Conservation (phyloP, 371 early-diverging fungal genomes). For the Fennellomyces sp. region DNA sequence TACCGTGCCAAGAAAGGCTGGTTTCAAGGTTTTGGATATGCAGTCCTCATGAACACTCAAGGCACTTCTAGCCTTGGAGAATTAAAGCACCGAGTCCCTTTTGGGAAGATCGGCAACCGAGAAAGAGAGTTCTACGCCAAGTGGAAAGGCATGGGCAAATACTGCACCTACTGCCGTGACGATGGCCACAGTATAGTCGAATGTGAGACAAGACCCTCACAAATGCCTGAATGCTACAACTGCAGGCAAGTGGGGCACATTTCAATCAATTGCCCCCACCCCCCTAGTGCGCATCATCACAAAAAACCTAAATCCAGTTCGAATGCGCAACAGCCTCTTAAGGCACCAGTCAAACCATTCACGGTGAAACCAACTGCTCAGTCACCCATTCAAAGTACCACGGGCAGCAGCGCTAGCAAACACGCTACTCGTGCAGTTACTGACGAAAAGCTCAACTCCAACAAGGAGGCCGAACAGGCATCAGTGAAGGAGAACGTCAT, state of each 20-base stretch:
- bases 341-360: too few species aligned
- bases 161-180: background rate
- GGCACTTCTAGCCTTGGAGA: background rate
- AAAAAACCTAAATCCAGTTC: too few species aligned
- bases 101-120: background rate
- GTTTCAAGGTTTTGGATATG: conserved; percentile 1
- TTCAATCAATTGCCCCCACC: too few species aligned
- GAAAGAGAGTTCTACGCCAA: background rate
- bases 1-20: background rate
- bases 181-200: background rate
- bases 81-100: background rate
- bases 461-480: background rate
- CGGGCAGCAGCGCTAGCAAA: background rate
- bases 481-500: background rate
- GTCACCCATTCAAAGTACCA: too few species aligned
- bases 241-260: background rate
- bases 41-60: background rate
- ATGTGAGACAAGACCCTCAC: background rate
- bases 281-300: too few species aligned
- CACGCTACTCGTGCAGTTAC: background rate
- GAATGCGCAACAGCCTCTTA: too few species aligned
- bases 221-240: background rate
- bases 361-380: too few species aligned
- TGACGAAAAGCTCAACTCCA: too few species aligned
- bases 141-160: background rate